Evolutionary conservation across 2,329 filamentous ascomycete species (phyloP), one percentile per base, ranked within the genome.

Genomic region (Verticillium alfalfae): DNA sequence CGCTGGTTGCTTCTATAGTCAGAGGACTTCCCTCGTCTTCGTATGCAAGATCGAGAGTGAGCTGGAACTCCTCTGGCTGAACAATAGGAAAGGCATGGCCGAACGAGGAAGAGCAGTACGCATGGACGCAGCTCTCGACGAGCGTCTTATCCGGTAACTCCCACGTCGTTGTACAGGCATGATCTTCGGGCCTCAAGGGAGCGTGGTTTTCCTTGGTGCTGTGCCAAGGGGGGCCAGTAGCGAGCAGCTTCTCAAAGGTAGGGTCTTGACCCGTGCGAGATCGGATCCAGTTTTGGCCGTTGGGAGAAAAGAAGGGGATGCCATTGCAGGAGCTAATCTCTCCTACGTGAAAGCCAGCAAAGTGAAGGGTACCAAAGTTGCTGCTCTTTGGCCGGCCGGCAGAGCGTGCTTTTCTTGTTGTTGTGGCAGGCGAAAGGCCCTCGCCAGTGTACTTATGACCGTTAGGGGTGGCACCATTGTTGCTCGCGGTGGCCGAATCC

Each of bases 281-380:
- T 36, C 75, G 71, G 38, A 84, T 78, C 79, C 80, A 84, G 65
- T 78, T 68, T 59, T 75, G 76, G 6, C 81, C 81, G 15, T 79
- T 73, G 0, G 72, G 68, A 0, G 81, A 79, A 49, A 84, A 74
- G 49, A 82, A 76, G 0, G 81, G 82, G 1, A 84, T 76, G 7
- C 82, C 80, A 15, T 78, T 80, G 57, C 77, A 73, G 8, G 77
- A 70, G 66, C 76, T 81, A 37, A 82, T 77, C 13, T 74, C 73
- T 10, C 81, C 81, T 10, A 83, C 69, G 61, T 79, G 74, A 56
- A 76, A 72, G 0, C 81, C 80, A 4, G 78, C 78, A 64, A 81
- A 82, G 67, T 81, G 77, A 4, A 82, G 71, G 18, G 76, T 75
- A 10, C 76, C 74, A 9, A 70, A 69, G 58, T 60, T 59, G 56